phyloP scores from a whole-genome alignment of 2,329 filamentous ascomycete genomes.

The Trichophyton simii region DNA sequence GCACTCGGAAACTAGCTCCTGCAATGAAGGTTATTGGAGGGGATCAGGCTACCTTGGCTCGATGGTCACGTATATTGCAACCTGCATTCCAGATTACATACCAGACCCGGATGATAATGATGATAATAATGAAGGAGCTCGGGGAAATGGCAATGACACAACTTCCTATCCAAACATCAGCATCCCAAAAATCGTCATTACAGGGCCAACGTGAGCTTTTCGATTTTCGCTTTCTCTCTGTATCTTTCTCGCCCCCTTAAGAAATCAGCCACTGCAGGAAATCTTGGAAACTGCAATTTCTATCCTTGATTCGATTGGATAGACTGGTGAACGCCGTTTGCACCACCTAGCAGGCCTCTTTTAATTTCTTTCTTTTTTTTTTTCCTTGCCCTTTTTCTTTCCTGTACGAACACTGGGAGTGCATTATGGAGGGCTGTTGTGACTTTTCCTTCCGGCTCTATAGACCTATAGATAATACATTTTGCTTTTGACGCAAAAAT shows the following conservation, averaged over 20 bases:
- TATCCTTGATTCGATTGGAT: not conserved
- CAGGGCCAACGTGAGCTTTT: not conserved
- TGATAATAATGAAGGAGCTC: not conserved
- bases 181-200: constrained; percentile 1
- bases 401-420: not conserved
- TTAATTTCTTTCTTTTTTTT: not conserved
- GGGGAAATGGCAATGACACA: not conserved
- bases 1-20: constrained; percentile 15
- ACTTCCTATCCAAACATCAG: not conserved
- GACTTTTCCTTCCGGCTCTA: not conserved
- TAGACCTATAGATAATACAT: not conserved
- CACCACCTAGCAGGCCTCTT: not conserved
- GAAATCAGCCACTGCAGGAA: no score
- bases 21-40: constrained; percentile 13
- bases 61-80: constrained; percentile 12
- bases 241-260: no score
- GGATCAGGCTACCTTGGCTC: constrained; percentile 8
- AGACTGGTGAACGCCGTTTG: not conserved
- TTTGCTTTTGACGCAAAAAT: not conserved
- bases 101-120: not conserved
- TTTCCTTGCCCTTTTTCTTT: not conserved
- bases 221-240: not conserved
- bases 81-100: constrained; percentile 2
- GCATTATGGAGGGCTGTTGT: not conserved
- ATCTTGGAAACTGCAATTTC: no score